Conservation (phyloP, 140 eudicot species). For the Oenanthe javanica region DNA sequence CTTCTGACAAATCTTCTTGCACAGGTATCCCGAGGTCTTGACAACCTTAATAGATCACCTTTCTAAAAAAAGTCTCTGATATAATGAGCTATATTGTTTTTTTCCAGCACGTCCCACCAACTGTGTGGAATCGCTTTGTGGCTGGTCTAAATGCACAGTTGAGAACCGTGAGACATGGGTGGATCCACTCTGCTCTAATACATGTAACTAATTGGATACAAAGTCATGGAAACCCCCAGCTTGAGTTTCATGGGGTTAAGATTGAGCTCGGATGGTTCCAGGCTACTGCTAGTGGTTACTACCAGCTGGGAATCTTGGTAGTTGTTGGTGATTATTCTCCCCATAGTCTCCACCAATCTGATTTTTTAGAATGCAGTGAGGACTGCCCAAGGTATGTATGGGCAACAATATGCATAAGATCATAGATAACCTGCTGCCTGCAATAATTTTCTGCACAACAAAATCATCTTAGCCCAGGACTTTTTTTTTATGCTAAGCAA, state of each 20-base stretch:
- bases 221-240: constrained; percentile 87
- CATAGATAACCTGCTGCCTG: not conserved
- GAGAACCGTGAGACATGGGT: constrained; percentile 75
- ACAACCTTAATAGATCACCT: not conserved
- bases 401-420: not conserved
- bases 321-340: constrained; percentile 47
- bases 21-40: constrained; percentile 45
- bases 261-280: constrained; percentile 92
- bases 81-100: constrained; percentile 8
- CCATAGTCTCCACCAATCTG: constrained; percentile 37
- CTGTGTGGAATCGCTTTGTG: constrained; percentile 86
- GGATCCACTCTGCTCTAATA: constrained; percentile 57
- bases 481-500: too few species aligned
- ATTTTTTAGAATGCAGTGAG: constrained; percentile 28
- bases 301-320: constrained; percentile 83
- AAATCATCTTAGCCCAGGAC: not conserved
- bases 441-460: not conserved
- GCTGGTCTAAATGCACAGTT: constrained; percentile 86
- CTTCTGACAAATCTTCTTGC: constrained; percentile 72
- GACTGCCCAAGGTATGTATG: constrained; percentile 51
- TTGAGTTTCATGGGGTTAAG: constrained; percentile 80
- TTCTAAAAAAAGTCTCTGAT: constrained; percentile 15
- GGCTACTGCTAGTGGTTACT: constrained; percentile 81
- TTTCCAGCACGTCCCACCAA: constrained; percentile 78
- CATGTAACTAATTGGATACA: constrained; percentile 72